Evolutionary conservation across 129 eudicot genomes (phyloP), one percentile per base, ranked within the genome.

Genomic region (Heracleum sosnowskyi): DNA sequence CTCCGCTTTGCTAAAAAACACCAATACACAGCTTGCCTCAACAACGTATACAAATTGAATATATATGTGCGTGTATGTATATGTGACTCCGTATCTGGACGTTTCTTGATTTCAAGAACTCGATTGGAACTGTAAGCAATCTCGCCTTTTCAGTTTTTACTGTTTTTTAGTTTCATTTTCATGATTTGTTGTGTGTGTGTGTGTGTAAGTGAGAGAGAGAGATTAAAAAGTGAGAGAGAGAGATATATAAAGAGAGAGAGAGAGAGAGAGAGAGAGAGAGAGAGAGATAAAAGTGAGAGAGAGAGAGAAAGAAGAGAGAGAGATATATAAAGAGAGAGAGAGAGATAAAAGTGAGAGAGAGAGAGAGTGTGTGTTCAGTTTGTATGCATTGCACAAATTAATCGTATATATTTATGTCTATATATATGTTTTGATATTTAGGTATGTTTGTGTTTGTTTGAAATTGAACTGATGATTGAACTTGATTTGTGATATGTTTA

Each of bases 41-140:
- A 53, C 17, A 73, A 41, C 20, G 9, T 41, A 24, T 36, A 15
- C 31, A 37, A 20, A 22, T 24, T 37, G 18, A n/a, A 12, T 11
- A 13, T n/a, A 11, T n/a, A 1, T 10, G 39, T 8, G 11, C 3
- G 7, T 17, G 26, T 7, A n/a, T 20, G 28, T 55, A 7, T 55
- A 7, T 55, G 10, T 5, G 24, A 1, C 37, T 64, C 22, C 36
- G 0, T 64, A 4, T 64, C 71, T 10, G 11, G 31, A 4, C 37
- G 8, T 64, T 64, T 28, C 37, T 64, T 64, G 71, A 64, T 64
- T 64, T 31, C 71, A 64, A 72, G 76, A 72, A 39, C 29, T 41
- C 5, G 76, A 72, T 7, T n/a, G n/a, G 2, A 41, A 24, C 7
- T 22, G 76, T 72, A 13, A 40, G 76, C 45, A 24, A 72, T 72